Conservation (phyloP, 1,139 yeast genomes). For the Candida pseudoviswanathii region DNA sequence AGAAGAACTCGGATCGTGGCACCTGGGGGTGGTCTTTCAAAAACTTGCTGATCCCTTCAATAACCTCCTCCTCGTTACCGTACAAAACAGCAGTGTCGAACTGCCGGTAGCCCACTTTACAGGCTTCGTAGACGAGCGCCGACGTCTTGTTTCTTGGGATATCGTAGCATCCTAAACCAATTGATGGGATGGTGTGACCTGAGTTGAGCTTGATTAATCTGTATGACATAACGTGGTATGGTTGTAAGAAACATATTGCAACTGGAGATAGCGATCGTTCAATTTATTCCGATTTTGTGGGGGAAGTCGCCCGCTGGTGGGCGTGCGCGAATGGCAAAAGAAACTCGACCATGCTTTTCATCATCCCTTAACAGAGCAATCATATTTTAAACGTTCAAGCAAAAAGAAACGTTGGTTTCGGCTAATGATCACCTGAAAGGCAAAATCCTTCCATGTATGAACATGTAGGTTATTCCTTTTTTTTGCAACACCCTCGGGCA, state of each 20-base stretch:
- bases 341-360: background rate
- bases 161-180: conserved; percentile 42
- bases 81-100: conserved; percentile 64
- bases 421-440: no score
- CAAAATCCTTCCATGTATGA: no score
- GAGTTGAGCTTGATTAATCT: conserved; percentile 16
- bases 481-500: no score
- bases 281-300: background rate
- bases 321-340: background rate
- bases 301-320: background rate
- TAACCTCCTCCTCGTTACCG: conserved; percentile 59
- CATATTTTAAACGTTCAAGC: background rate
- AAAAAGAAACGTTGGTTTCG: no score
- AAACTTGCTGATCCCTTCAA: conserved; percentile 54
- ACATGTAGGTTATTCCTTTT: no score
- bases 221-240: conserved; percentile 15
- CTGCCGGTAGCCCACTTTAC: conserved; percentile 53
- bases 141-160: conserved; percentile 27
- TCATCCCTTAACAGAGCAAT: background rate
- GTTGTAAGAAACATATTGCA: background rate
- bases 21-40: conserved; percentile 49
- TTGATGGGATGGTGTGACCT: conserved; percentile 34
- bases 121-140: conserved; percentile 48
- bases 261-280: background rate
- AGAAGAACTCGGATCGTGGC: conserved; percentile 62